Percentiles rank a stretch among this genome's conserved stretches.
These are phyloP conservation scores for Penicillium maclennaniae DNA, from an alignment of 495 filamentous ascomycete genomes.

Conservation along the genomic window DNA sequence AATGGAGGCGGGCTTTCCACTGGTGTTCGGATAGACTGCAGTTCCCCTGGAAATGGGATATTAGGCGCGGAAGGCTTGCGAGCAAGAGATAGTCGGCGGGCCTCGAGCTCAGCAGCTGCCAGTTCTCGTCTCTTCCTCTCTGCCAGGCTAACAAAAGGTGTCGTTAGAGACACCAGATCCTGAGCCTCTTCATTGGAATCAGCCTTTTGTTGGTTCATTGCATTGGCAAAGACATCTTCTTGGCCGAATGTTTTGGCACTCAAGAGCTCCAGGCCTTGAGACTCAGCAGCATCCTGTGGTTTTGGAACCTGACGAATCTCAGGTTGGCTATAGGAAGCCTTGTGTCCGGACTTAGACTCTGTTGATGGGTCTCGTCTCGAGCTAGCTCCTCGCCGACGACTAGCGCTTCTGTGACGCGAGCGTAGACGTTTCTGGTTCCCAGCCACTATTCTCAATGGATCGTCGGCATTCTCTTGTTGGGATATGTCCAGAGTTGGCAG, in stretches of 20 bases:
- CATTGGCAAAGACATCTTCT: conserved; percentile 12
- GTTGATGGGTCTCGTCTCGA: conserved; percentile 45
- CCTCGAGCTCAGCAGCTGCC: conserved; percentile 82
- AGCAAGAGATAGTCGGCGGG: conserved; percentile 76
- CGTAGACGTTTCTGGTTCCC: conserved; percentile 61
- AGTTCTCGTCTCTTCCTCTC: conserved; percentile 62
- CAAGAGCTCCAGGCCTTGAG: conserved; percentile 13
- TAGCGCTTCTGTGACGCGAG: conserved; percentile 52
- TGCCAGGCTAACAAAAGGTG: conserved; percentile 27
- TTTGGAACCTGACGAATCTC: conserved; percentile 43
- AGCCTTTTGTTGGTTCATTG: conserved; percentile 16
- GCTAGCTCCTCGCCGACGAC: conserved; percentile 41
- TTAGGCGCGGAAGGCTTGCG: conserved; percentile 71
- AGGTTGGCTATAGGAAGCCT: conserved; percentile 29
- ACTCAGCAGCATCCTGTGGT: conserved; percentile 15
- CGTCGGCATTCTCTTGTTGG: conserved; percentile 42
- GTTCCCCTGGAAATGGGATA: conserved; percentile 74
- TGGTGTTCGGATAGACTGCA: conserved; percentile 33
- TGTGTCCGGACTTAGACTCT: conserved; percentile 38
- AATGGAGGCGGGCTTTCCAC: conserved; percentile 32
- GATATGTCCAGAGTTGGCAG: conserved; percentile 31
- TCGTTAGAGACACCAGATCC: conserved; percentile 22
- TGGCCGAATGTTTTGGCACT: conserved; percentile 24
- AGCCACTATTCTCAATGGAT: conserved; percentile 58
- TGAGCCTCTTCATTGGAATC: conserved; percentile 17